Percentiles rank a stretch among this genome's conserved stretches.
Evolutionary conservation across 1,284 basidiomycete species (phyloP).

Genomic region (Trametes versicolor): DNA sequence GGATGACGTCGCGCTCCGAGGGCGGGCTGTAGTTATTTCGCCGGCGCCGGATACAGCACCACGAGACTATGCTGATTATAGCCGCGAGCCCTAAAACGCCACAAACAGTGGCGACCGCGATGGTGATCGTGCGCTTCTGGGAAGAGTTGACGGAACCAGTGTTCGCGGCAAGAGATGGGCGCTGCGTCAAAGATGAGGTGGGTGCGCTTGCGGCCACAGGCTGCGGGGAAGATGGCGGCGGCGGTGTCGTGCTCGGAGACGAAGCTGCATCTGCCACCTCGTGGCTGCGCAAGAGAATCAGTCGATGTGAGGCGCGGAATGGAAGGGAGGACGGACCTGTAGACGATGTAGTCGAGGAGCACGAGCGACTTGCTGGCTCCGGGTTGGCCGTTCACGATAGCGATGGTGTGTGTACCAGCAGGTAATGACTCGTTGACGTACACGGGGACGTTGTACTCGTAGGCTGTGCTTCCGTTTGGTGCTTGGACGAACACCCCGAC

Average conservation of each 20-base stretch:
- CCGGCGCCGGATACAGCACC: conserved; percentile 25
- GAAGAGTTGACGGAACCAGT: conserved; percentile 15
- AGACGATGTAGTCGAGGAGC: conserved; percentile 38
- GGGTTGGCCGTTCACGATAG: conserved; percentile 29
- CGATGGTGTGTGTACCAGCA: conserved; percentile 34
- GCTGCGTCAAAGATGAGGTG: not conserved
- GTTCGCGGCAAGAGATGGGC: conserved; percentile 1
- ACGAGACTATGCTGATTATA: conserved; percentile 17
- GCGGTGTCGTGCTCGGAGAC: not conserved
- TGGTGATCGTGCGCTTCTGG: conserved; percentile 33
- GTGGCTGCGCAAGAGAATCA: conserved; percentile 19
- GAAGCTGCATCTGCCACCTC: conserved; percentile 10
- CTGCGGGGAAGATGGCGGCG: conserved; percentile 1
- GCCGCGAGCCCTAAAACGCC: conserved; percentile 23
- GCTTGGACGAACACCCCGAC: conserved; percentile 41
- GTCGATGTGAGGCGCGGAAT: not conserved
- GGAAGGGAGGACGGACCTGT: conserved; percentile 32
- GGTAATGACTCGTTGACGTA: conserved; percentile 43
- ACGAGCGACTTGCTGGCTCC: conserved; percentile 27
- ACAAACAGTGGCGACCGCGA: conserved; percentile 27
- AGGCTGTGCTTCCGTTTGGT: conserved; percentile 23
- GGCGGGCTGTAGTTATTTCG: conserved; percentile 19
- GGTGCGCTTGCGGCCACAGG: conserved; percentile 6
- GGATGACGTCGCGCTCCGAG: conserved; percentile 20
- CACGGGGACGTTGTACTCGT: conserved; percentile 46